phyloP scores from a whole-genome alignment of 345 rosid species.

The Moricandia arvensis region DNA sequence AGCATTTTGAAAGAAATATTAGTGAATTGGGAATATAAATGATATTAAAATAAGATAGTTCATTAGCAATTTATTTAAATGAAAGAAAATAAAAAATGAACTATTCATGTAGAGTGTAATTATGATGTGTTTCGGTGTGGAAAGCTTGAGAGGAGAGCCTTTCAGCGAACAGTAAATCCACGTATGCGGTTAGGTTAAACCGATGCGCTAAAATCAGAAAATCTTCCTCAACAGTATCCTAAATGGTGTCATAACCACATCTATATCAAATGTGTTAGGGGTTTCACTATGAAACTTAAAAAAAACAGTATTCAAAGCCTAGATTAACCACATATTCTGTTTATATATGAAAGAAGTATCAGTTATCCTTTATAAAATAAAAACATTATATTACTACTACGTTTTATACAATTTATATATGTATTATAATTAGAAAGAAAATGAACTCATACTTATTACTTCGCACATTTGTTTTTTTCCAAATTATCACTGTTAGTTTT shows the following conservation, averaged over 20 bases:
- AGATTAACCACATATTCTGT: too few species aligned
- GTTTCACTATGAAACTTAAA: too few species aligned
- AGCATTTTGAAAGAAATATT: neutral
- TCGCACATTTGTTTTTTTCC: neutral
- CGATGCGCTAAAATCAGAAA: neutral
- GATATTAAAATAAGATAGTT: neutral
- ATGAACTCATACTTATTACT: neutral
- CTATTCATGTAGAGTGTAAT: neutral
- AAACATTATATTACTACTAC: too few species aligned
- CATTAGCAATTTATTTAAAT: neutral
- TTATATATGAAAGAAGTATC: too few species aligned
- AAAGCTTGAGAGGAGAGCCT: neutral
- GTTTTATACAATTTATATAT: too few species aligned
- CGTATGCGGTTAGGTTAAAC: neutral
- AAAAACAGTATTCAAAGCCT: too few species aligned
- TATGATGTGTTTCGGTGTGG: neutral
- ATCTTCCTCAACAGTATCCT: neutral
- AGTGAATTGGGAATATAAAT: neutral
- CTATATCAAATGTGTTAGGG: neutral
- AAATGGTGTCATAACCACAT: neutral
- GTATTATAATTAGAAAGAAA: neutral
- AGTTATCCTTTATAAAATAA: too few species aligned
- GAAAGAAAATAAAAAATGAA: neutral
- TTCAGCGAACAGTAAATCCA: neutral
- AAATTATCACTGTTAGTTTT: too few species aligned